phyloP scores from a whole-genome alignment of 2,329 filamentous ascomycete species.

The Diatrype stigma region DNA sequence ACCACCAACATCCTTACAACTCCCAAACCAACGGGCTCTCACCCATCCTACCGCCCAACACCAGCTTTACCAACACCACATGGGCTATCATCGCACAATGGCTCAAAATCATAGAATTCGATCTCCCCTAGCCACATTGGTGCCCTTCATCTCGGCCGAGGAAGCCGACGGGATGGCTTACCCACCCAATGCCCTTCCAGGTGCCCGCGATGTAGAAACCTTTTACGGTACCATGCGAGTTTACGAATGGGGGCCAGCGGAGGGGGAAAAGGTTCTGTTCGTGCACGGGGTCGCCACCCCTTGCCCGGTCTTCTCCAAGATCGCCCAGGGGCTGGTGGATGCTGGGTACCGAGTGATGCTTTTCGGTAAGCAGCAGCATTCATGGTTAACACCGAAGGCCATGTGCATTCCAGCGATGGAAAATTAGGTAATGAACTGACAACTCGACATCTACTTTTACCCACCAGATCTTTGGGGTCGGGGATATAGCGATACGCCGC shows the following conservation, averaged over 20 bases:
- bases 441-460: neutral
- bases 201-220: slow-evolving; percentile 25
- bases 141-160: slow-evolving; percentile 22
- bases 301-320: slow-evolving; percentile 16
- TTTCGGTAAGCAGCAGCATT: slow-evolving; percentile 19
- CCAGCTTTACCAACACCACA: neutral
- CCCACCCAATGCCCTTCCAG: slow-evolving; percentile 25
- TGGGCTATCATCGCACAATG: slow-evolving; percentile 10
- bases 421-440: slow-evolving; percentile 2
- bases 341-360: slow-evolving; percentile 26
- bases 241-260: slow-evolving; percentile 27
- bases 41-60: neutral
- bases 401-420: neutral
- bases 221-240: slow-evolving; percentile 26
- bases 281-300: slow-evolving; percentile 28
- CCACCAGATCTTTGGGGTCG: slow-evolving; percentile 22
- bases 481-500: slow-evolving; percentile 22
- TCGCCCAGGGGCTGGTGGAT: slow-evolving; percentile 22
- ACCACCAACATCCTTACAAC: neutral
- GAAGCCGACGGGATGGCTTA: slow-evolving; percentile 22
- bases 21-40: neutral
- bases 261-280: slow-evolving; percentile 25
- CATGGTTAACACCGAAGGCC: neutral
- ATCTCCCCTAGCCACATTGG: slow-evolving; percentile 22
- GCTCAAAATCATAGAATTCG: slow-evolving; percentile 11